Evolutionary conservation across 345 rosid species (phyloP).

Genomic region (Xanthoceras sorbifolium): DNA sequence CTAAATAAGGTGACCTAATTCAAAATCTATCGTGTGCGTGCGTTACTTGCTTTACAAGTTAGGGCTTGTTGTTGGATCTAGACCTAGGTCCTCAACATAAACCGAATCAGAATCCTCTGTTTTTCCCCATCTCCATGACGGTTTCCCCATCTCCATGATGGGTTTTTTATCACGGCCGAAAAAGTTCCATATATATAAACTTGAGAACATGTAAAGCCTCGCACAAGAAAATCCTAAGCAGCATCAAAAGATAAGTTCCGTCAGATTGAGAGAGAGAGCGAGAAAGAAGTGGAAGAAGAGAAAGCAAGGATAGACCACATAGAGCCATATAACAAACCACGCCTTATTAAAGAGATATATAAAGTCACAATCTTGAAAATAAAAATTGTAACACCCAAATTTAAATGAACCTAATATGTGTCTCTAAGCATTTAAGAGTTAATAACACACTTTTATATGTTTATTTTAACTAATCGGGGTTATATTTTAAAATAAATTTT

Average conservation of each 20-base stretch:
- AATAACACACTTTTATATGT: too few species aligned
- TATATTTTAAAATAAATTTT: too few species aligned
- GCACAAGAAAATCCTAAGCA: not conserved
- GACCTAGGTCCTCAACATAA: too few species aligned
- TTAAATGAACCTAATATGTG: too few species aligned
- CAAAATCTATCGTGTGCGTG: too few species aligned
- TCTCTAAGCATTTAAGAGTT: too few species aligned
- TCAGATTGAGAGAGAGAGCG: not conserved
- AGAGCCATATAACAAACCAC: not conserved
- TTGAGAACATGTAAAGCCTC: not conserved
- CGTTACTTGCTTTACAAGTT: too few species aligned
- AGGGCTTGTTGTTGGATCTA: too few species aligned
- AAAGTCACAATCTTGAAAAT: not conserved
- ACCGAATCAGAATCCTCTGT: not conserved
- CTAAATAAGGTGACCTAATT: too few species aligned
- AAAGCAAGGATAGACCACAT: slow-evolving; percentile 1
- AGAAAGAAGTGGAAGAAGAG: slow-evolving; percentile 4
- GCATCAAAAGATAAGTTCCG: not conserved
- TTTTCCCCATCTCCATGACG: too few species aligned
- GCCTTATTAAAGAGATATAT: not conserved
- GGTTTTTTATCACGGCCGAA: not conserved
- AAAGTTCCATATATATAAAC: not conserved
- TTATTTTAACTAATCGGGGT: too few species aligned
- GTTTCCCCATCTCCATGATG: not conserved
- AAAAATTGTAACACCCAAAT: too few species aligned